These are phyloP conservation scores for Myriangium duriaei DNA, from an alignment of 2,329 filamentous ascomycete species.

Conservation along the genomic window DNA sequence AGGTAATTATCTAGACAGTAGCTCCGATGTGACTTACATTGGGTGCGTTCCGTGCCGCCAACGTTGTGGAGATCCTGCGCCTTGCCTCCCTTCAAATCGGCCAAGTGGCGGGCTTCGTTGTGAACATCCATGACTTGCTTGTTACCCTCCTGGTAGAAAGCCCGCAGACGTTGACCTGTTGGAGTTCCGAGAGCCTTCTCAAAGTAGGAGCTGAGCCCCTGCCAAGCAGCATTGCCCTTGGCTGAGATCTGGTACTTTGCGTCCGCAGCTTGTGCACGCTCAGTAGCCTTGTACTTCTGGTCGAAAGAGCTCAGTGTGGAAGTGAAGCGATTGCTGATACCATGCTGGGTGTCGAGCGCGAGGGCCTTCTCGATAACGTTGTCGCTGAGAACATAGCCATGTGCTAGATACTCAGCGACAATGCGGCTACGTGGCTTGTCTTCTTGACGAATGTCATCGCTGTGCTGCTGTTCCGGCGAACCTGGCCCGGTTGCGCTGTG, in stretches of 20 bases:
- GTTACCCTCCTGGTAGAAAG: slow-evolving; percentile 74
- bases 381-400: slow-evolving; percentile 77
- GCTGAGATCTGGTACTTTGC: slow-evolving; percentile 69
- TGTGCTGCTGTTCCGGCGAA: slow-evolving; percentile 39
- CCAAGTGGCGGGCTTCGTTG: slow-evolving; percentile 74
- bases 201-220: slow-evolving; percentile 74
- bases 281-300: slow-evolving; percentile 72
- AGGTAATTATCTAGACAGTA: no score
- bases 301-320: slow-evolving; percentile 65
- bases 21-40: slow-evolving; percentile 24
- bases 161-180: slow-evolving; percentile 73
- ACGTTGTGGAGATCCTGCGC: slow-evolving; percentile 41
- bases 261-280: slow-evolving; percentile 75
- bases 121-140: slow-evolving; percentile 94
- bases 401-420: slow-evolving; percentile 88
- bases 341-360: slow-evolving; percentile 79
- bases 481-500: slow-evolving; percentile 47
- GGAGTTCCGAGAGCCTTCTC: slow-evolving; percentile 82
- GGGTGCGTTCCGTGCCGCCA: slow-evolving; percentile 28
- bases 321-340: slow-evolving; percentile 70
- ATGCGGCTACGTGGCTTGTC: slow-evolving; percentile 94
- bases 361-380: slow-evolving; percentile 71
- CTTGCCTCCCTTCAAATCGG: slow-evolving; percentile 64
- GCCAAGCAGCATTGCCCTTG: slow-evolving; percentile 54
- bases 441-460: slow-evolving; percentile 75